Evolutionary conservation across 2,329 filamentous ascomycete genomes (phyloP), one percentile per base, ranked within the genome.

Genomic region (Colletotrichum abscissum): DNA sequence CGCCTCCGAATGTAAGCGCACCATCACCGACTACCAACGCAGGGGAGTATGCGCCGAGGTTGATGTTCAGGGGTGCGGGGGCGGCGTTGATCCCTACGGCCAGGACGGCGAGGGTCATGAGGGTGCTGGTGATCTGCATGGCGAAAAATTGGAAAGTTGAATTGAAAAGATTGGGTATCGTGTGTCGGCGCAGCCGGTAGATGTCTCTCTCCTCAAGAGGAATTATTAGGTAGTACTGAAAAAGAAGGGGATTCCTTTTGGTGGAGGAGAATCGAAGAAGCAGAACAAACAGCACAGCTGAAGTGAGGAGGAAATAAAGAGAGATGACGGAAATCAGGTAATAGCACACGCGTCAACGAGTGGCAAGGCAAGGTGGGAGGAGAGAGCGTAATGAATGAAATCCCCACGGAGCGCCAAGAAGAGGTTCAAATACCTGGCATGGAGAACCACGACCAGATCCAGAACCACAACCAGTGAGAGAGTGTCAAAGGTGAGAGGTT

Each of bases 1-100:
- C 74, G 24, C 78, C 78, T 11, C 85, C 85, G 74, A 87, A 86
- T 72, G 84, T 84, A 72, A 87, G 85, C 76, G 86, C 85, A 81
- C 85, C 85, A 81, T 83, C 81, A 81, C 73, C 75, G 35, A 80
- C 79, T 67, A 82, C 80, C 76, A 82, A 71, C 46, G 80, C 80
- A 64, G 80, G 80, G 24, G 80, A 82, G 72, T 81, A 82, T 30
- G 80, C 80, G 70, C 80, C 80, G 14, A 81, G 75, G 75, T 82
- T 82, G 75, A 82, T 82, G 75, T 82, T 82, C 33, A 82, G 70
- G 1, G 80, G 80, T 24, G 78, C 76, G 46, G 81, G 80, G 35
- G 78, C 75, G 42, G 81, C 79, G 26, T 77, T 76, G 52, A 80
- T 75, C 7, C 78, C 72, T 22, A 78, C 74, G 22, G 79, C 74